Conservation (phyloP, 352 stramenopile genomes). For the Phytophthora quininea region DNA sequence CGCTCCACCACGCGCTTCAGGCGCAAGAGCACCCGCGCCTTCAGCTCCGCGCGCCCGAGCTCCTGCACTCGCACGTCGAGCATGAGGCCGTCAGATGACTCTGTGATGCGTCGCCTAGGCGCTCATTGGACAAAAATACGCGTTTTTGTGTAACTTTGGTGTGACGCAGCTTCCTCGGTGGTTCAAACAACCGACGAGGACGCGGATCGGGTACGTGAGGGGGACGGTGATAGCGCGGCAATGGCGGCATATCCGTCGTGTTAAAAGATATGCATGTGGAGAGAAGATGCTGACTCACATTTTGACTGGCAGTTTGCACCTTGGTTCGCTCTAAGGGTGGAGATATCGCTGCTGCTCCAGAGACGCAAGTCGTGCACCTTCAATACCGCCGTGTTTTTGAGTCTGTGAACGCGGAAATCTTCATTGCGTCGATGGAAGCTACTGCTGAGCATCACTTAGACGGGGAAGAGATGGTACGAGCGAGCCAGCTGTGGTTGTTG, state of each 20-base stretch:
- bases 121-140: neutral
- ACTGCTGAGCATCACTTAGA: neutral
- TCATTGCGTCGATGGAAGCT: neutral
- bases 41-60: constrained; percentile 35
- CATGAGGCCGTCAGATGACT: constrained; percentile 11
- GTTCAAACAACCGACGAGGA: neutral
- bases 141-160: neutral
- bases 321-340: neutral
- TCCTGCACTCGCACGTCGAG: constrained; percentile 37
- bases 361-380: neutral
- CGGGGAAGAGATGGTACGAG: neutral
- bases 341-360: neutral
- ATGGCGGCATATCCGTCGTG: neutral
- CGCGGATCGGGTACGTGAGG: neutral
- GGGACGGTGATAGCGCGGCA: neutral
- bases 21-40: constrained; percentile 33
- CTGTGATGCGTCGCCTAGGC: neutral
- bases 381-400: too few species aligned
- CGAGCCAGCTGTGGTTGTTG: neutral
- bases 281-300: neutral
- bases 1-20: constrained; percentile 37
- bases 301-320: neutral
- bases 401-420: neutral
- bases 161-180: neutral
- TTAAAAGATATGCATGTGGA: neutral